Conservation (phyloP, 1,284 basidiomycete genomes). For the Heterobasidion occidentale region DNA sequence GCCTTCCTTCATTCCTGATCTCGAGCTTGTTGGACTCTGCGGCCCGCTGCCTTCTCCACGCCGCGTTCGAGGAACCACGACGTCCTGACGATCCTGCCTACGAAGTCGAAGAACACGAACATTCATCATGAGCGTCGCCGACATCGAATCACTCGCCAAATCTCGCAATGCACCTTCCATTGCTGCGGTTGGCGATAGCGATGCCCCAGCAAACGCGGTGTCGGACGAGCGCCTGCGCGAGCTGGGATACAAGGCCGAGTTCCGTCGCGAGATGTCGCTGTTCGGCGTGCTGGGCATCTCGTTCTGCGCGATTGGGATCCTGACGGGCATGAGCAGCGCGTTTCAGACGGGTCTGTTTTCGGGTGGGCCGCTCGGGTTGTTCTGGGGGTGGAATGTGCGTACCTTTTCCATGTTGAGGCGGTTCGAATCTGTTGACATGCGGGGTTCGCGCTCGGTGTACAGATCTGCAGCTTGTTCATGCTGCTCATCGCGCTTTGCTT, state of each 20-base stretch:
- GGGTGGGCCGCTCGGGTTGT: constrained; percentile 49
- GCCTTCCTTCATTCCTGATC: too few species aligned
- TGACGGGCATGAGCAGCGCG: constrained; percentile 42
- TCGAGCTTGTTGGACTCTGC: too few species aligned
- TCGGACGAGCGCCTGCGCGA: constrained; percentile 43
- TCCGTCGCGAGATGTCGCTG: constrained; percentile 50
- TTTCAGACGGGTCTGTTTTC: constrained; percentile 55
- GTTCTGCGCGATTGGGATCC: constrained; percentile 52
- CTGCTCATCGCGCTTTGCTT: constrained; percentile 47
- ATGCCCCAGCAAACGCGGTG: not conserved
- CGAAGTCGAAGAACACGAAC: too few species aligned
- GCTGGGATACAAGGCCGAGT: constrained; percentile 47
- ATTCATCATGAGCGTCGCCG: not conserved
- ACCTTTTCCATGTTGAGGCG: not conserved
- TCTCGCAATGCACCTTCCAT: too few species aligned
- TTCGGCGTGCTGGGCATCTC: constrained; percentile 56
- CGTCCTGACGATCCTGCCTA: too few species aligned
- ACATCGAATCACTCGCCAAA: not conserved
- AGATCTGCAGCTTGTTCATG: constrained; percentile 58
- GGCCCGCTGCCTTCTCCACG: too few species aligned
- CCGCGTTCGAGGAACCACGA: too few species aligned
- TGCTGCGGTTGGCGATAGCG: too few species aligned
- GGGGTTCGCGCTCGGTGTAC: not conserved
- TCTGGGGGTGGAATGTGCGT: constrained; percentile 61
- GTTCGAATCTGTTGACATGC: not conserved